Evolutionary conservation across 202 grass and related monocot genomes (phyloP).

Genomic region (Zizania palustris): DNA sequence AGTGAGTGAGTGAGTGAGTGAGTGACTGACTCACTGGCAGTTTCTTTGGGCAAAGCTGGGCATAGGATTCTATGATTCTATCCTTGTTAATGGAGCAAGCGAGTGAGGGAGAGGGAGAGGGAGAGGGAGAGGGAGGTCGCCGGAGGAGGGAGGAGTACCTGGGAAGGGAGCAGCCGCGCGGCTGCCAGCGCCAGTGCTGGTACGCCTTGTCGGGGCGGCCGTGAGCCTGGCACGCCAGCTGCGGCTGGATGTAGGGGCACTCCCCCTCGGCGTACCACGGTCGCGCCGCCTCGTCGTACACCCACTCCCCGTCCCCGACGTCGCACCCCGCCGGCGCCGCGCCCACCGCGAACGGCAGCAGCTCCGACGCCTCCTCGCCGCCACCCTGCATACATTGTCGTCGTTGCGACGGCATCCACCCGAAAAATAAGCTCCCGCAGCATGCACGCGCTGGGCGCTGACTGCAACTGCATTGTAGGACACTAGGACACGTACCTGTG

Average conservation of each 20-base stretch:
- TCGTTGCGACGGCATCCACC: too few relatives aligned
- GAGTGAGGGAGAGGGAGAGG: neutral
- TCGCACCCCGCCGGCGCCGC: slow-evolving; percentile 55
- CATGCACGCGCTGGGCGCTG: too few relatives aligned
- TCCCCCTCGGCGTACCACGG: slow-evolving; percentile 78
- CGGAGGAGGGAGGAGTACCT: slow-evolving; percentile 44
- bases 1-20: too few relatives aligned
- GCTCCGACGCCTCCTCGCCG: neutral
- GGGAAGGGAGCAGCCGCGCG: slow-evolving; percentile 68
- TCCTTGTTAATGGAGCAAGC: neutral
- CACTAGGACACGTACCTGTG: slow-evolving; percentile 22
- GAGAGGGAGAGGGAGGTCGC: neutral
- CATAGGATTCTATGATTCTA: slow-evolving; percentile 48
- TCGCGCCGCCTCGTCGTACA: slow-evolving; percentile 66
- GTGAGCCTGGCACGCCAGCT: slow-evolving; percentile 87
- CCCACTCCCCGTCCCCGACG: slow-evolving; percentile 68
- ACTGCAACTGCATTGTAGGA: too few relatives aligned
- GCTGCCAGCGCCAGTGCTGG: slow-evolving; percentile 93
- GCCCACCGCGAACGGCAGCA: slow-evolving; percentile 65
- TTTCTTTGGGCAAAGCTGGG: neutral
- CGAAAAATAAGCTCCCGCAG: too few relatives aligned
- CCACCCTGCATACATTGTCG: slow-evolving; percentile 23
- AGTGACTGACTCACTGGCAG: neutral
- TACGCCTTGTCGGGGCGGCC: slow-evolving; percentile 76
- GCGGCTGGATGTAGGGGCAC: slow-evolving; percentile 90